Conservation (phyloP, 1,139 yeast species). For the Saccharomyces hybrid region DNA sequence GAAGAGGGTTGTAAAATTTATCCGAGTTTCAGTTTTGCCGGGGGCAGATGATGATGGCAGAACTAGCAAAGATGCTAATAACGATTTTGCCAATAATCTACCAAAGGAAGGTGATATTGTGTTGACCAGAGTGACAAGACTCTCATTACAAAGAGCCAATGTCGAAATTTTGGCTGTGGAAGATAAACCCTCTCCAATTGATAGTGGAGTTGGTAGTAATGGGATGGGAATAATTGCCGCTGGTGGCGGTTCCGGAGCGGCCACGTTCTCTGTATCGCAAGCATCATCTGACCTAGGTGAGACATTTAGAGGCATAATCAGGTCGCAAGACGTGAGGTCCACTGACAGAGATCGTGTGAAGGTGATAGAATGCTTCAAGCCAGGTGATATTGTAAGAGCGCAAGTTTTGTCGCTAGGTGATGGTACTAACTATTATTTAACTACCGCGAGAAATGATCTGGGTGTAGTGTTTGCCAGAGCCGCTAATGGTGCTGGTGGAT, state of each 20-base stretch:
- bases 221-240: slow-evolving; percentile 42
- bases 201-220: slow-evolving; percentile 60
- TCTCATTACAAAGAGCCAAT: slow-evolving; percentile 60
- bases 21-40: slow-evolving; percentile 15
- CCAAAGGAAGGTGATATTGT: slow-evolving; percentile 87
- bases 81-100: slow-evolving; percentile 44
- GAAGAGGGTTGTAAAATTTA: slow-evolving; percentile 13
- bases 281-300: slow-evolving; percentile 72
- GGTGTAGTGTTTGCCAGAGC: slow-evolving; percentile 88
- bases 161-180: slow-evolving; percentile 82
- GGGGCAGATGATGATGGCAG: slow-evolving; percentile 10
- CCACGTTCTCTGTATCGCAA: slow-evolving; percentile 40
- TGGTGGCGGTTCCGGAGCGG: slow-evolving; percentile 58
- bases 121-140: slow-evolving; percentile 62
- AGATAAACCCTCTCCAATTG: slow-evolving; percentile 43
- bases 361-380: slow-evolving; percentile 69
- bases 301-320: slow-evolving; percentile 79
- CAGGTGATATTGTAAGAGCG: slow-evolving; percentile 91
- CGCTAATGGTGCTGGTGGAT: slow-evolving; percentile 61
- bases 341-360: slow-evolving; percentile 87
- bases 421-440: slow-evolving; percentile 80
- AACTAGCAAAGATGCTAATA: slow-evolving; percentile 18
- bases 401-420: slow-evolving; percentile 81
- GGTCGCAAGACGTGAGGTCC: slow-evolving; percentile 83
- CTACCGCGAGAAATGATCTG: slow-evolving; percentile 83